Evolutionary conservation across 805 yeast genomes (phyloP).

Genomic region (Candida coleopterorum): DNA sequence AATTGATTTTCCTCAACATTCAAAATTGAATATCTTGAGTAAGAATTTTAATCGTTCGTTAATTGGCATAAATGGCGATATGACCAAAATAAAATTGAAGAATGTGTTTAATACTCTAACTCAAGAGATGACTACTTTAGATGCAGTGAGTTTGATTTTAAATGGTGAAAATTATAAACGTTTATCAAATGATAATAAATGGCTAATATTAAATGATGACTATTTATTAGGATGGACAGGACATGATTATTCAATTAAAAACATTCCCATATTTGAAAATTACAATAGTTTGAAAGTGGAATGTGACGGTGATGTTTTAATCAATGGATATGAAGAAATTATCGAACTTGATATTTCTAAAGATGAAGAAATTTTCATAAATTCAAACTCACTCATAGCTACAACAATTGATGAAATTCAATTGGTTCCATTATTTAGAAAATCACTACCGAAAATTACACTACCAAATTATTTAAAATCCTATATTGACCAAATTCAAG

Average conservation of each 20-base stretch:
- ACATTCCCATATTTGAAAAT: constrained; percentile 12
- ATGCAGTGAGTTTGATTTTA: constrained; percentile 20
- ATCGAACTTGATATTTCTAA: constrained; percentile 28
- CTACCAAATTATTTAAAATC: constrained; percentile 1
- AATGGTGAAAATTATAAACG: constrained; percentile 35
- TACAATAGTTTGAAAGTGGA: constrained; percentile 27
- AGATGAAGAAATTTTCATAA: constrained; percentile 35
- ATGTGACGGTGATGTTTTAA: constrained; percentile 35
- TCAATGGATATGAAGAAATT: constrained; percentile 37
- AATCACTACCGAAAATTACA: not conserved
- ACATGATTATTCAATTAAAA: constrained; percentile 8
- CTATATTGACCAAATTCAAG: not conserved
- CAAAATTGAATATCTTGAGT: constrained; percentile 24
- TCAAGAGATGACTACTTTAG: constrained; percentile 11
- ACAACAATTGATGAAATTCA: constrained; percentile 8
- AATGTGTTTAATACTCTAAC: constrained; percentile 7
- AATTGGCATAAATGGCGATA: constrained; percentile 43
- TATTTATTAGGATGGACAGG: constrained; percentile 48
- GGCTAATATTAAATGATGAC: constrained; percentile 36
- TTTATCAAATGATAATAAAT: constrained; percentile 34
- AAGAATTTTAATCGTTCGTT: constrained; percentile 26
- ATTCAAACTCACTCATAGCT: constrained; percentile 39
- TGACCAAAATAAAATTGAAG: constrained; percentile 11
- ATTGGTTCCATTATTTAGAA: constrained; percentile 5
- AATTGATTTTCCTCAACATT: constrained; percentile 39